Evolutionary conservation across 371 early-diverging fungal genomes (phyloP).

Genomic region (Basidiobolus meristosporus): DNA sequence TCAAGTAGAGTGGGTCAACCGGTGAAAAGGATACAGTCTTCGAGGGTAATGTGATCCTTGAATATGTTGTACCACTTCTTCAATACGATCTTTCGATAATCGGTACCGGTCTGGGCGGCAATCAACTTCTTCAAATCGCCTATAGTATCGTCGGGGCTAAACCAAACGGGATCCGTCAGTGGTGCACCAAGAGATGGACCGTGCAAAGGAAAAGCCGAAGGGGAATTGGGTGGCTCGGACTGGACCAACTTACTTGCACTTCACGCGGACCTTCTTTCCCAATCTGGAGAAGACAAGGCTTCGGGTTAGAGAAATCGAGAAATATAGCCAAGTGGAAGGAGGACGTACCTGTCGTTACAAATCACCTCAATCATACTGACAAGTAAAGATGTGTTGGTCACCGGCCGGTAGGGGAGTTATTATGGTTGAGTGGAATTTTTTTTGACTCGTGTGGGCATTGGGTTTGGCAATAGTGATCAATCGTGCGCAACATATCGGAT

Average conservation of each 20-base stretch:
- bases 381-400: neutral
- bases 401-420: neutral
- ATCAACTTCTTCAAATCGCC: constrained; percentile 82
- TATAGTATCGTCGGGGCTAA: constrained; percentile 68
- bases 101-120: constrained; percentile 87
- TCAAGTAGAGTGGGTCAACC: no score
- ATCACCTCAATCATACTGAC: constrained; percentile 40
- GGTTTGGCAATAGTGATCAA: no score
- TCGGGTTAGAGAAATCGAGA: no score
- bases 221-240: no score
- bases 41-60: constrained; percentile 86
- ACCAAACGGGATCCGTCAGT: no score
- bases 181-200: neutral
- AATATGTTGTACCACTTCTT: constrained; percentile 80
- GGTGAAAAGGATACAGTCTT: constrained; percentile 50
- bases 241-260: constrained; percentile 71
- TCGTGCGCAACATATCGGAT: no score
- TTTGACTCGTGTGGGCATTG: no score
- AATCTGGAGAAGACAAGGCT: constrained; percentile 22
- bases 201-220: no score
- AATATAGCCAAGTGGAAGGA: no score
- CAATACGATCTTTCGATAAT: constrained; percentile 71
- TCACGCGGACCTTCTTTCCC: constrained; percentile 85
- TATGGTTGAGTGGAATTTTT: no score
- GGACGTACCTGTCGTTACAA: constrained; percentile 47